These are phyloP conservation scores for Pleurotus citrinopileatus DNA, from an alignment of 768 basidiomycete species.

Conservation along the genomic window DNA sequence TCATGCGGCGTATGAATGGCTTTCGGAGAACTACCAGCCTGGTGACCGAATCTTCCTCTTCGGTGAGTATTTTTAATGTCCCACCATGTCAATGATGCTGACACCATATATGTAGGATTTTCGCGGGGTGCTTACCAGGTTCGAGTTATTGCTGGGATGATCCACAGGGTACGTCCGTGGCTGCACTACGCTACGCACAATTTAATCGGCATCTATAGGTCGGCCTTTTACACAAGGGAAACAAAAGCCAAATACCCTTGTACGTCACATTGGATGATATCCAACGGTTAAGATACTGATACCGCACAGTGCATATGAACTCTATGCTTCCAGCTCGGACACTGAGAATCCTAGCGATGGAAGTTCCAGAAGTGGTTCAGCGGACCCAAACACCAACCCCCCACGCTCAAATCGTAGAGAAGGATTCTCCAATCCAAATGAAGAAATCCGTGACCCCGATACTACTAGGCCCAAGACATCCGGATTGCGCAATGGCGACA, in stretches of 20 bases:
- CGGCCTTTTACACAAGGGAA: conserved; percentile 4
- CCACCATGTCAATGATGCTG: neutral
- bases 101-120: conserved; percentile 21
- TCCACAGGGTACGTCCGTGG: conserved; percentile 18
- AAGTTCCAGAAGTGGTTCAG: too few relatives aligned
- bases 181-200: neutral
- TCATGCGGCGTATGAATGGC: conserved; percentile 25
- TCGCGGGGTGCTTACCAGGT: conserved; percentile 34
- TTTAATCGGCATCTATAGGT: conserved; percentile 12
- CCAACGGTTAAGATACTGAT: too few relatives aligned
- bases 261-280: too few relatives aligned
- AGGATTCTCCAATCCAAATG: too few relatives aligned
- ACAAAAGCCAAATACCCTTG: neutral
- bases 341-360: too few relatives aligned
- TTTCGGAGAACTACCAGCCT: conserved; percentile 21
- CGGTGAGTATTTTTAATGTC: conserved; percentile 12
- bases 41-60: conserved; percentile 26
- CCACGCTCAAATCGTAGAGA: too few relatives aligned
- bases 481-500: too few relatives aligned
- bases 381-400: too few relatives aligned
- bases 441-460: too few relatives aligned
- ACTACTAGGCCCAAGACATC: too few relatives aligned
- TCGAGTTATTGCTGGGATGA: conserved; percentile 27
- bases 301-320: too few relatives aligned
- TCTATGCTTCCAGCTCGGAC: too few relatives aligned